phyloP scores from a whole-genome alignment of 495 filamentous ascomycete species.

The Penicillium roqueforti region DNA sequence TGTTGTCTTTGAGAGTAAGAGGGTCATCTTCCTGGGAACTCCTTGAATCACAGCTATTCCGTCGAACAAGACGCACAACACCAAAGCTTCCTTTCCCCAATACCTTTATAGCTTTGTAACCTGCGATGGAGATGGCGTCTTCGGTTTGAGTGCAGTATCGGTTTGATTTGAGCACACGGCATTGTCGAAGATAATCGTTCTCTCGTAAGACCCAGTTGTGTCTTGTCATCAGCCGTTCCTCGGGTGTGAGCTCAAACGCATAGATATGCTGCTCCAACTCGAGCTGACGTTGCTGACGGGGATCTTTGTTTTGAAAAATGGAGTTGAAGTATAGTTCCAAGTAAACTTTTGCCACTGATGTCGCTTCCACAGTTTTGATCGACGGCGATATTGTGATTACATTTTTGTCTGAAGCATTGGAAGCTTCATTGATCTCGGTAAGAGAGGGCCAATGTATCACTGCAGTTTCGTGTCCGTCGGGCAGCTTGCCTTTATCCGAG shows the following conservation, averaged over 20 bases:
- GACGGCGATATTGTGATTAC: slow-evolving; percentile 44
- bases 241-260: slow-evolving; percentile 44
- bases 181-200: slow-evolving; percentile 70
- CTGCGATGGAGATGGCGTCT: slow-evolving; percentile 49
- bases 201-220: slow-evolving; percentile 61
- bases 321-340: slow-evolving; percentile 79
- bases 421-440: slow-evolving; percentile 7
- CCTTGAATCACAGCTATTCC: slow-evolving; percentile 35
- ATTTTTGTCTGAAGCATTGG: slow-evolving; percentile 15
- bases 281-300: slow-evolving; percentile 62
- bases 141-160: slow-evolving; percentile 37
- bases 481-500: slow-evolving; percentile 16
- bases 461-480: slow-evolving; percentile 1
- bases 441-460: slow-evolving; percentile 7
- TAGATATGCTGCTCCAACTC: slow-evolving; percentile 63
- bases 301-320: slow-evolving; percentile 49
- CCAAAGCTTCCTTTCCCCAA: slow-evolving; percentile 96
- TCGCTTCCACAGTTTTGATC: slow-evolving; percentile 70
- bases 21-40: slow-evolving; percentile 3
- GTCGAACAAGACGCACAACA: slow-evolving; percentile 77
- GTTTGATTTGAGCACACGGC: slow-evolving; percentile 61
- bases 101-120: slow-evolving; percentile 77
- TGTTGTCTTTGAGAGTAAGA: neutral
- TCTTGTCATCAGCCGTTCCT: slow-evolving; percentile 53
- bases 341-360: slow-evolving; percentile 76